Conservation (phyloP, 2,329 filamentous ascomycete genomes). For the Elsinoe arachidis region DNA sequence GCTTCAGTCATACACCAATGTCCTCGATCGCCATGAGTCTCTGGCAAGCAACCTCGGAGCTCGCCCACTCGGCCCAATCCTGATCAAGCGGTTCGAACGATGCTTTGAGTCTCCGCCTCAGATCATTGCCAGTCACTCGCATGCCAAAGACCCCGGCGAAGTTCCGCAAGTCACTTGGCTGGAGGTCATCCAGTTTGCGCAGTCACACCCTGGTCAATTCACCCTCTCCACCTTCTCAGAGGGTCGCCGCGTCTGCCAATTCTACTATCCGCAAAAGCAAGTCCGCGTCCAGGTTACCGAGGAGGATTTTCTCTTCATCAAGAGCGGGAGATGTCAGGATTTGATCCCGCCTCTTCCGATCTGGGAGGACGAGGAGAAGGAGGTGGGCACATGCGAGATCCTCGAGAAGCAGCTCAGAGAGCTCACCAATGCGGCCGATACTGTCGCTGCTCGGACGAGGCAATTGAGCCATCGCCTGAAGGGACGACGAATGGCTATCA, state of each 20-base stretch:
- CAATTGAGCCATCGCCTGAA: conserved; percentile 75
- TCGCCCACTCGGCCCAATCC: conserved; percentile 69
- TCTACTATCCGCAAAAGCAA: conserved; percentile 62
- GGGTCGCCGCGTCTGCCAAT: conserved; percentile 66
- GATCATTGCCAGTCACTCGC: conserved; percentile 52
- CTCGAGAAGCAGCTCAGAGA: conserved; percentile 68
- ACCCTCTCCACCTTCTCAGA: conserved; percentile 59
- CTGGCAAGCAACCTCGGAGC: conserved; percentile 78
- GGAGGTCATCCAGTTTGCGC: conserved; percentile 77
- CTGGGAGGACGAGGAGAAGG: conserved; percentile 77
- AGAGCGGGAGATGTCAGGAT: conserved; percentile 72
- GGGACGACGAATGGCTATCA: conserved; percentile 63
- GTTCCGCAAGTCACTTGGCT: conserved; percentile 61
- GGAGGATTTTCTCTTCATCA: conserved; percentile 78
- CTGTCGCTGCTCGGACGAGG: conserved; percentile 60
- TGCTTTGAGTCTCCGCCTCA: conserved; percentile 75
- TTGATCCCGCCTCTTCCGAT: conserved; percentile 74
- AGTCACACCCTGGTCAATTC: conserved; percentile 71
- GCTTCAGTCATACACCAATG: conserved; percentile 74
- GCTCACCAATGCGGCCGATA: conserved; percentile 70
- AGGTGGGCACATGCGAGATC: conserved; percentile 75
- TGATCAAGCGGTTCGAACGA: conserved; percentile 78
- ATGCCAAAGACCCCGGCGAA: conserved; percentile 24
- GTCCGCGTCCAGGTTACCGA: conserved; percentile 76
- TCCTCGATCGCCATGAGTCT: conserved; percentile 76